Conservation (phyloP, 225 moss, liverwort and hornwort species). For the Asterella californica region DNA sequence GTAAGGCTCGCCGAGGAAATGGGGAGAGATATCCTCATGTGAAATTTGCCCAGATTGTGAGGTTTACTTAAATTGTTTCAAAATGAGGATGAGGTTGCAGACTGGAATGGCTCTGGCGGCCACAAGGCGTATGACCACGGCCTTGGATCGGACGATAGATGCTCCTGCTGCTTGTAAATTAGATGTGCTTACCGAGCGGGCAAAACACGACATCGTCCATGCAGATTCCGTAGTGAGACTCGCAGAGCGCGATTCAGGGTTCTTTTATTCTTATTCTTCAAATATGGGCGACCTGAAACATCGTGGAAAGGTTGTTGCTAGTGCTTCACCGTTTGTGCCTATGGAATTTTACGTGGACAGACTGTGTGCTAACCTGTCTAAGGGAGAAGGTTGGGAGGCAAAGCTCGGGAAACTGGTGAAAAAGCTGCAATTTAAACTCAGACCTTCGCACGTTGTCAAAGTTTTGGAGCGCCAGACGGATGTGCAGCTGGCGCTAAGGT, state of each 20-base stretch:
- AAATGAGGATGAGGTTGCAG: conserved; percentile 3
- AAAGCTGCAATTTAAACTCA: conserved; percentile 54
- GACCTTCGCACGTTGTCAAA: conserved; percentile 61
- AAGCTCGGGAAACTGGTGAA: conserved; percentile 16
- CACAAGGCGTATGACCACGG: conserved; percentile 14
- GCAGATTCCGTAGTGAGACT: background rate
- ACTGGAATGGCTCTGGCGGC: background rate
- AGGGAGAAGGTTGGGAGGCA: conserved; percentile 27
- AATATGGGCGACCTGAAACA: background rate
- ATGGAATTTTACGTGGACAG: conserved; percentile 30
- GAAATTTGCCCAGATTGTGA: background rate
- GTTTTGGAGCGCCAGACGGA: conserved; percentile 78
- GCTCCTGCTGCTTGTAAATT: background rate
- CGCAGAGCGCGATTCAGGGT: background rate
- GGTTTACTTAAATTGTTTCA: background rate
- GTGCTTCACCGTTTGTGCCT: conserved; percentile 4
- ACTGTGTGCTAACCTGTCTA: conserved; percentile 27
- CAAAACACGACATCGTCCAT: background rate
- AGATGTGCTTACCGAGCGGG: background rate
- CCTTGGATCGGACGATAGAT: conserved; percentile 15
- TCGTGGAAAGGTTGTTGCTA: background rate
- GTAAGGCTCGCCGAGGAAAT: background rate
- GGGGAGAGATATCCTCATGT: background rate
- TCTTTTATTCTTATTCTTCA: background rate
- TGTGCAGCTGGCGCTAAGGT: conserved; percentile 51